phyloP scores from a whole-genome alignment of 768 basidiomycete genomes.

The Plicaturopsis crispa region DNA sequence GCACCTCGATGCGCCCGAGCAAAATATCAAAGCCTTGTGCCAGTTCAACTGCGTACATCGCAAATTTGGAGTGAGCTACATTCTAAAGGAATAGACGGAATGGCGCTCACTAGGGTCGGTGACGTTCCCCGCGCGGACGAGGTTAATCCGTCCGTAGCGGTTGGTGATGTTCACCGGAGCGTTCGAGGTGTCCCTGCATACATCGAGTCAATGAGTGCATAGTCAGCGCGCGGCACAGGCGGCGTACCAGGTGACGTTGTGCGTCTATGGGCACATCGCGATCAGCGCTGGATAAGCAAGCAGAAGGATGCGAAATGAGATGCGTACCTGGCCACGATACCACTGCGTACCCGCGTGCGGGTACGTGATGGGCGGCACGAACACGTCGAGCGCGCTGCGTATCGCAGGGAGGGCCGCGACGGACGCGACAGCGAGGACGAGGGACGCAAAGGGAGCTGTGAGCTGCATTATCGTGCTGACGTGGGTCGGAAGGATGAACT shows the following conservation, averaged over 20 bases:
- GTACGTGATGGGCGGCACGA: slow-evolving; percentile 11
- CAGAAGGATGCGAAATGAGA: too few relatives aligned
- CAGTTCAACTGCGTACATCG: slow-evolving; percentile 13
- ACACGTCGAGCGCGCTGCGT: slow-evolving; percentile 12
- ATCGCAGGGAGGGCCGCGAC: slow-evolving; percentile 6
- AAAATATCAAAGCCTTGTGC: slow-evolving; percentile 20
- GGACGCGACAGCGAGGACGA: slow-evolving; percentile 4
- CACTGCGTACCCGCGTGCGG: slow-evolving; percentile 12
- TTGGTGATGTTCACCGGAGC: slow-evolving; percentile 37
- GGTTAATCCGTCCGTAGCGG: slow-evolving; percentile 13
- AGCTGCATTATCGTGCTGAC: too few relatives aligned
- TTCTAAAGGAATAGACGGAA: too few relatives aligned
- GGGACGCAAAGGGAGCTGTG: slow-evolving; percentile 1
- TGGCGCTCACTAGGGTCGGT: too few relatives aligned
- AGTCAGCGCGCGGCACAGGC: too few relatives aligned
- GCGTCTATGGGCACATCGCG: slow-evolving; percentile 6
- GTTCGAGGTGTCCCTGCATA: slow-evolving; percentile 31
- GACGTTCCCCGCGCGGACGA: too few relatives aligned
- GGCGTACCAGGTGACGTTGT: slow-evolving; percentile 13
- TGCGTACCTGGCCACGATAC: too few relatives aligned
- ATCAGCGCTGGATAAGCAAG: too few relatives aligned
- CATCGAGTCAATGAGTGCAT: too few relatives aligned
- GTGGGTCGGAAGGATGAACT: too few relatives aligned
- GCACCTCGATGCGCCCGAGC: slow-evolving; percentile 15
- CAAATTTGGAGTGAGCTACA: too few relatives aligned